Evolutionary conservation across 2,329 filamentous ascomycete genomes (phyloP).

Genomic region (Phoma sp.): DNA sequence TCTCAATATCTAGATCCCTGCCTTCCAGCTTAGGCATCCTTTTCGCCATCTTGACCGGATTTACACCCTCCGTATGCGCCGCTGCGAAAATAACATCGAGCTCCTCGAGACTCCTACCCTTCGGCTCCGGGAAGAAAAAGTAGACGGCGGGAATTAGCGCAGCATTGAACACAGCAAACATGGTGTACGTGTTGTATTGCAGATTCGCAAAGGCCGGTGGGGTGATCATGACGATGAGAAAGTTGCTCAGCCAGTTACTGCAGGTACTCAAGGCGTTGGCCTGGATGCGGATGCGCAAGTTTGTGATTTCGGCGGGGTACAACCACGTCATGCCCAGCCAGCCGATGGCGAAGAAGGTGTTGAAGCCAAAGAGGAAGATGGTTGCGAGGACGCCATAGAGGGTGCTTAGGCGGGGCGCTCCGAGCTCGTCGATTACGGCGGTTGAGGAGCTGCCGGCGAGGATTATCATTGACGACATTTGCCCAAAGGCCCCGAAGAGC

Average conservation of each 20-base stretch:
- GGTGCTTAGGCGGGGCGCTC: not conserved
- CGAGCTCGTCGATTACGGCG: conserved; percentile 33
- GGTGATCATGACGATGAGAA: conserved; percentile 72
- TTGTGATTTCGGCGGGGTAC: conserved; percentile 78
- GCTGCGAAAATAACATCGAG: conserved; percentile 69
- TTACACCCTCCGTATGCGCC: conserved; percentile 54
- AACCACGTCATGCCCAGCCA: conserved; percentile 75
- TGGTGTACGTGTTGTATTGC: conserved; percentile 63
- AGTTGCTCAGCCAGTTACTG: conserved; percentile 63
- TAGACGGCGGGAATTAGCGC: conserved; percentile 64
- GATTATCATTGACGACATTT: conserved; percentile 44
- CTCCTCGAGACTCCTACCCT: conserved; percentile 52
- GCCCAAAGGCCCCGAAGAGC: conserved; percentile 47
- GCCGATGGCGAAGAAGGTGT: conserved; percentile 88
- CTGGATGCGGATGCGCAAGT: conserved; percentile 83
- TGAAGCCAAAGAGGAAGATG: conserved; percentile 91
- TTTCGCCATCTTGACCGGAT: conserved; percentile 58
- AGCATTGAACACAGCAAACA: conserved; percentile 64
- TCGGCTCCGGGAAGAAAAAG: conserved; percentile 69
- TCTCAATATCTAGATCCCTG: conserved; percentile 5
- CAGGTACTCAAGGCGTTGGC: conserved; percentile 88
- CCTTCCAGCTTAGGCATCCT: conserved; percentile 54
- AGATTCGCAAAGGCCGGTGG: conserved; percentile 66
- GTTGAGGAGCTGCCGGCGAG: conserved; percentile 40
- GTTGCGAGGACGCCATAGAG: conserved; percentile 47